phyloP scores from a whole-genome alignment of 1,284 basidiomycete genomes.

The Apiotrichum laibachii region DNA sequence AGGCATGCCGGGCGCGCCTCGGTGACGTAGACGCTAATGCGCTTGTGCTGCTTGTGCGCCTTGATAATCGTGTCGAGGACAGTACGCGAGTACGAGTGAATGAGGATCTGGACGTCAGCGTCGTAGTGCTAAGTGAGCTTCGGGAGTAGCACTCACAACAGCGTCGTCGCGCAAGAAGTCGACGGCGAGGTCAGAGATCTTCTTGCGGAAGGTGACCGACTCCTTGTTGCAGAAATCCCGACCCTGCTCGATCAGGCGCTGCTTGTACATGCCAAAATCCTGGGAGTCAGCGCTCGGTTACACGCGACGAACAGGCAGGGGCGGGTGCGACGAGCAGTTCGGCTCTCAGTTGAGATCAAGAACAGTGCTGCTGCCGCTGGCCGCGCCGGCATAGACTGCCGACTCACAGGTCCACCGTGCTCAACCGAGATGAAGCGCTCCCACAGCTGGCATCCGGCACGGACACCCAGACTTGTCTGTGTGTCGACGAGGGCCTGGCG shows the following conservation, averaged over 20 bases:
- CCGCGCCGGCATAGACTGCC: too few relatives aligned
- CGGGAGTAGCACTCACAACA: conserved; percentile 59
- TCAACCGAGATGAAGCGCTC: conserved; percentile 48
- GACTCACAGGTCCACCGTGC: conserved; percentile 37
- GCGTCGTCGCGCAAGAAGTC: conserved; percentile 93
- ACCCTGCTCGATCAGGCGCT: conserved; percentile 45
- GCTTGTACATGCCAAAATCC: conserved; percentile 48
- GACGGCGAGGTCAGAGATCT: conserved; percentile 83
- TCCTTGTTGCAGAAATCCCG: conserved; percentile 40
- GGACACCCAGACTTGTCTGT: conserved; percentile 46
- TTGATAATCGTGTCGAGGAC: conserved; percentile 89
- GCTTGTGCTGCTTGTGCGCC: conserved; percentile 78
- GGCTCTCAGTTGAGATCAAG: not conserved
- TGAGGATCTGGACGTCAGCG: conserved; percentile 67
- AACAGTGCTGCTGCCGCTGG: too few relatives aligned
- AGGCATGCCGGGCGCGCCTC: conserved; percentile 42
- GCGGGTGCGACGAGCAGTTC: not conserved
- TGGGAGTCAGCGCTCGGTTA: conserved; percentile 13
- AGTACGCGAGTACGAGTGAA: conserved; percentile 92
- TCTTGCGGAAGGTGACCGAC: conserved; percentile 65
- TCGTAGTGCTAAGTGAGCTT: not conserved
- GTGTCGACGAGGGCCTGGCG: conserved; percentile 42
- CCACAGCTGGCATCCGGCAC: conserved; percentile 51
- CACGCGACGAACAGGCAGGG: too few relatives aligned
- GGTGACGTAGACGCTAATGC: conserved; percentile 97